Base-by-base conservation (phyloP, 2,329 filamentous ascomycete species). In the Claviceps capensis region DNA sequence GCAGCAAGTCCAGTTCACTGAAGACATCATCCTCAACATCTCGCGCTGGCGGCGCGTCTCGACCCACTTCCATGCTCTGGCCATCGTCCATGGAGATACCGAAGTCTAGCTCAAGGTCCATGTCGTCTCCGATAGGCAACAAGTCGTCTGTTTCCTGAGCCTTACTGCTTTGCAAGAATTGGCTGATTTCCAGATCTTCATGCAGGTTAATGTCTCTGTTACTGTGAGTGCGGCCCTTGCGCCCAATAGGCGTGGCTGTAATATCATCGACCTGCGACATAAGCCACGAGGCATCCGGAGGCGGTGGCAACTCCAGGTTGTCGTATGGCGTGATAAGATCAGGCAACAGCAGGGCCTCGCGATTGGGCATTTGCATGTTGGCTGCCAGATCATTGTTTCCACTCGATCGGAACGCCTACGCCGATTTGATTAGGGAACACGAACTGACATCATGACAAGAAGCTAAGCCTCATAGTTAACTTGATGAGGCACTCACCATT, bases 381-480 rank as follows among this genome's bases (percentile, higher is more conserved):
- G 82, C 78, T n/a, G 90, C 88, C 60, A 97, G 79, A 68, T 98
- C 93, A 65, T 97, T 94, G 70, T 96, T 96, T 58, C 91, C 91
- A 47, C 82, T 87, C 19, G 91, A 88, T 54, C 90, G 86, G 72
- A 97, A 98, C 43, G 93, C 91, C 91, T 95, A 54, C 11, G 2
- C 44, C 56, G 50, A 48, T 52, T 11, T 13, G 5, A 14, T 50
- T 72, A 67, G 74, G 57, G 51, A 34, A 55, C 58, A 36, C 9
- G 30, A 14, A 37, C 17, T 9, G n/a, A 22, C 6, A 5, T 22
- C n/a, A 47, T 36, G 19, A 38, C 17, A 13, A 16, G 11, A 5
- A 43, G 42, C 42, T 23, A 13, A 19, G 42, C 13, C 42, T 43
- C 13, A 23, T 3, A 8, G n/a, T 43, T 7, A 3, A 22, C 30